These are phyloP conservation scores for Cytospora piceae DNA, from an alignment of 2,329 filamentous ascomycete species.

Conservation along the genomic window DNA sequence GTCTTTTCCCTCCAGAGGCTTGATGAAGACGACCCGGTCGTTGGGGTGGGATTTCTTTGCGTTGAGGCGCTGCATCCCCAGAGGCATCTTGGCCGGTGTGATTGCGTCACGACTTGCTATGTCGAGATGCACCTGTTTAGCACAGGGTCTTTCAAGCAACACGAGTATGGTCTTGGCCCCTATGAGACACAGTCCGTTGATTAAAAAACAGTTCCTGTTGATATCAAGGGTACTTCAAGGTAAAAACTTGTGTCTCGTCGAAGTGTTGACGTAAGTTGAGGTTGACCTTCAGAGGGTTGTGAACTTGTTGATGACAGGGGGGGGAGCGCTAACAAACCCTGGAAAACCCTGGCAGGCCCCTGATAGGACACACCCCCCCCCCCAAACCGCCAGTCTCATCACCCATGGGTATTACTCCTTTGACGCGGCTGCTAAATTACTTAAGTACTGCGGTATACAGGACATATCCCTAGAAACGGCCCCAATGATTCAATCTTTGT, in stretches of 20 bases:
- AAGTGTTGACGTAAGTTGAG: too few species aligned
- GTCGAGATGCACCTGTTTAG: background rate
- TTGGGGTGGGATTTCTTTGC: conserved; percentile 76
- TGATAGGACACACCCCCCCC: too few species aligned
- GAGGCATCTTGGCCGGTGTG: conserved; percentile 60
- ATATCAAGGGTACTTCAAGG: background rate
- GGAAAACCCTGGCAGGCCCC: too few species aligned
- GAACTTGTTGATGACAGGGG: too few species aligned
- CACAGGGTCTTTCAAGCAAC: background rate
- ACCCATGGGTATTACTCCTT: too few species aligned
- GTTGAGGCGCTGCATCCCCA: conserved; percentile 80
- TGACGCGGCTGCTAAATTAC: too few species aligned
- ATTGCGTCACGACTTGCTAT: conserved; percentile 24
- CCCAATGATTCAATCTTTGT: background rate
- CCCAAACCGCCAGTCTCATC: too few species aligned
- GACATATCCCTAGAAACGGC: background rate
- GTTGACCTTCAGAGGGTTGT: too few species aligned
- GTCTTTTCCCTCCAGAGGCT: conserved; percentile 69
- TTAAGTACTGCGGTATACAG: background rate
- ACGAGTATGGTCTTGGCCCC: background rate
- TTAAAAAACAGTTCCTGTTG: background rate
- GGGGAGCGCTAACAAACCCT: too few species aligned
- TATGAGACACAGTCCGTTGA: background rate
- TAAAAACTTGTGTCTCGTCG: too few species aligned
- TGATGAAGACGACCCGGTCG: conserved; percentile 81